These are phyloP conservation scores for Magnaporthales sp. DNA, from an alignment of 2,329 filamentous ascomycete species.

Conservation along the genomic window DNA sequence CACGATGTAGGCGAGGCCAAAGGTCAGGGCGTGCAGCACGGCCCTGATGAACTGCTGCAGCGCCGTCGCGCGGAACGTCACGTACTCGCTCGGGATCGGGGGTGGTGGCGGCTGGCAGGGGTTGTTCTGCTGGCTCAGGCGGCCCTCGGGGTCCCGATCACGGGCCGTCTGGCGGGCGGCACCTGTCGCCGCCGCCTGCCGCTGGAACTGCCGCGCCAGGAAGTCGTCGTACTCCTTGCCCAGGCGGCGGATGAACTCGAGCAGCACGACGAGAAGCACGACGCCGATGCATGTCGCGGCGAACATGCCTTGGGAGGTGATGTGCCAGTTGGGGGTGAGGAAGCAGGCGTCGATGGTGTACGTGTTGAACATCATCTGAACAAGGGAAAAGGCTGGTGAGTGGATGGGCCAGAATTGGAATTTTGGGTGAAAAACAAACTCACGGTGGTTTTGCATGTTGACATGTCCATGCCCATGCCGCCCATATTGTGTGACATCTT, in stretches of 20 bases:
- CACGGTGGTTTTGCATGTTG: conserved; percentile 3
- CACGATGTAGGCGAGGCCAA: conserved; percentile 33
- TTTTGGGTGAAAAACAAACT: not conserved
- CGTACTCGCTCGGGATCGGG: conserved; percentile 12
- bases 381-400: not conserved
- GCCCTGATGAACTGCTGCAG: conserved; percentile 30
- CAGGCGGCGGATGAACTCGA: conserved; percentile 30
- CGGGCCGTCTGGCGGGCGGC: conserved; percentile 16
- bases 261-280: conserved; percentile 27
- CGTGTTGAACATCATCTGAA: conserved; percentile 37
- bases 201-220: conserved; percentile 14
- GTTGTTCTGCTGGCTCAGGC: conserved; percentile 8
- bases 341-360: conserved; percentile 33
- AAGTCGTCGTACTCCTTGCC: conserved; percentile 33
- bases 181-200: conserved; percentile 15
- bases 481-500: not conserved
- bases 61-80: conserved; percentile 28
- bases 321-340: conserved; percentile 29
- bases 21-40: conserved; percentile 28
- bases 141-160: conserved; percentile 3
- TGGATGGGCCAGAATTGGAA: too few species aligned
- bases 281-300: conserved; percentile 34
- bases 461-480: not conserved
- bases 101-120: conserved; percentile 9
- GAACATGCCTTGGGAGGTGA: conserved; percentile 29